Percentiles rank a stretch among this genome's conserved stretches.
phyloP scores from a whole-genome alignment of 805 yeast species.

The Spencermartinsiella europaea region DNA sequence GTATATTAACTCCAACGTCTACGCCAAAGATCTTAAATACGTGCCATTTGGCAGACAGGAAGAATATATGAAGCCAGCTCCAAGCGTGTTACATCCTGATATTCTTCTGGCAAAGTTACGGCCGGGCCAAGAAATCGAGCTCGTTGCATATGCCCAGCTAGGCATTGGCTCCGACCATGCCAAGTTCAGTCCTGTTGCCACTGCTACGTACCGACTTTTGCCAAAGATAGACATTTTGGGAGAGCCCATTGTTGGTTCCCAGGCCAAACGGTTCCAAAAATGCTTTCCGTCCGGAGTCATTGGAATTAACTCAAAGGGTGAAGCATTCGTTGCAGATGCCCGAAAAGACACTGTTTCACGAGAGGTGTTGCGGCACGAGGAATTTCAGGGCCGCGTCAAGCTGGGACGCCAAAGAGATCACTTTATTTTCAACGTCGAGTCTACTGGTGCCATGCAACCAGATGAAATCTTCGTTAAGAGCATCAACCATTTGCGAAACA shows the following conservation, averaged over 20 bases:
- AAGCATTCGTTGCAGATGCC: slow-evolving; percentile 81
- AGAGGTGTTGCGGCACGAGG: slow-evolving; percentile 91
- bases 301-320: slow-evolving; percentile 58
- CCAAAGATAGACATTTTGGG: slow-evolving; percentile 74
- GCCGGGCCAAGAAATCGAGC: slow-evolving; percentile 93
- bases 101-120: slow-evolving; percentile 86
- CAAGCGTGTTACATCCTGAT: slow-evolving; percentile 77
- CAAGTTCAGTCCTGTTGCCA: slow-evolving; percentile 93
- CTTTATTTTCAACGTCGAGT: slow-evolving; percentile 89
- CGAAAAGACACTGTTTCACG: slow-evolving; percentile 95
- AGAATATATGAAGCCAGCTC: slow-evolving; percentile 50
- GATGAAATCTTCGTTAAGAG: slow-evolving; percentile 93
- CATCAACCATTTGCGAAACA: slow-evolving; percentile 76
- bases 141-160: slow-evolving; percentile 83
- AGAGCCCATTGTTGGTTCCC: slow-evolving; percentile 67
- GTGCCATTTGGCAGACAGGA: slow-evolving; percentile 88
- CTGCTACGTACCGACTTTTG: slow-evolving; percentile 90
- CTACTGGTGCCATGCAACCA: slow-evolving; percentile 95
- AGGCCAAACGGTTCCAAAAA: slow-evolving; percentile 72
- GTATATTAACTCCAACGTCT: slow-evolving; percentile 79
- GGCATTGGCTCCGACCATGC: slow-evolving; percentile 97
- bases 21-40: slow-evolving; percentile 83
- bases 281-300: slow-evolving; percentile 95
- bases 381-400: slow-evolving; percentile 82
- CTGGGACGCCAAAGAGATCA: slow-evolving; percentile 90